Base-by-base conservation (phyloP, 2,329 filamentous ascomycete species). In the Calonectria leucothoes region DNA sequence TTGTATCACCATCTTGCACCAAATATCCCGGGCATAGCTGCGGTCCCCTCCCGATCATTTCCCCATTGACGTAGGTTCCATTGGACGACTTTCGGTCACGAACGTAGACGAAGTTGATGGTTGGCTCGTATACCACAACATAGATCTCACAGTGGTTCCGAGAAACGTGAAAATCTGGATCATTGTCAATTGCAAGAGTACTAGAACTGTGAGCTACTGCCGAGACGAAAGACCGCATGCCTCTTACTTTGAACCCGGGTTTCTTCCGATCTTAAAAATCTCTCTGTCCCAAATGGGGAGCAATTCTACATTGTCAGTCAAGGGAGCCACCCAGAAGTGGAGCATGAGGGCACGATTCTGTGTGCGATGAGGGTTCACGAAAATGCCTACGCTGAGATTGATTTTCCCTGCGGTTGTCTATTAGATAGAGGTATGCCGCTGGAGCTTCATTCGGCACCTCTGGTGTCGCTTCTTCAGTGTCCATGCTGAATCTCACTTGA, bases 121-220 rank as follows among this genome's bases (percentile, higher is more conserved):
- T 82, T 25, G 82, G 80, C 55, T 91, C 89, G 73, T 90, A 90
- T 12, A 87, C 79, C 49, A 91, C 82, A 1, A 87, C 87, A 78
- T 91, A 92, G 37, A 91, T 83, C 75, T 91, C 88, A 75, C 90
- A 89, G 68, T 91, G 90, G 31, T 86, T 84, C 66, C 88, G 86
- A 1, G 90, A 91, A 25, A 91, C 84, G 0, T 79, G 75, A 72
- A 85, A 81, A 3, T 84, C 76, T n/a, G 66, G 61, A 55, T 85
- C 84, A 55, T 80, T 78, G 12, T 81, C 77, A 48, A 91, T 85
- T 27, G 80, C 77, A 42, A 87, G 81, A 7, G 85, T 82, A 73
- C 85, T 87, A 23, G 4, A 17, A 7, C 11, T n/a, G 51, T 77
- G 17, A 75, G 76, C 51, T 69, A 15, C 20, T 20, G 25, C 15